A percentile compares a stretch with the other conserved stretches of the same genome.
phyloP scores from a whole-genome alignment of 2,329 filamentous ascomycete species.

The Alternaria panax region DNA sequence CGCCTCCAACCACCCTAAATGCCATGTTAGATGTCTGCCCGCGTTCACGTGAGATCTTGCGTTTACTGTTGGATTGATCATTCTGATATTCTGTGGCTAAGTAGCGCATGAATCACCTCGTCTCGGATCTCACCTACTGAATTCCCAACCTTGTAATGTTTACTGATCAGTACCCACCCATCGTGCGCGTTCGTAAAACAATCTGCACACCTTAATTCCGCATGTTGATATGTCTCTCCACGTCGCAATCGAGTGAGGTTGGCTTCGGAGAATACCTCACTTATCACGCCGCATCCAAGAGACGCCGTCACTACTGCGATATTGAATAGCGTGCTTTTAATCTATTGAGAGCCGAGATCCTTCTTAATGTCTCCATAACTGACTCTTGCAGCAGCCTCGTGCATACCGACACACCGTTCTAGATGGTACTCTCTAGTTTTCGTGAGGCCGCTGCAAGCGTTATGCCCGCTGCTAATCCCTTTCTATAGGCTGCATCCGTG shows the following conservation, averaged over 20 bases:
- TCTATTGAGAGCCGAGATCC: background rate
- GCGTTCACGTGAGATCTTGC: background rate
- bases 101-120: background rate
- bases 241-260: background rate
- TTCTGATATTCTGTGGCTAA: background rate
- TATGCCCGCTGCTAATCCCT: slow-evolving; percentile 1
- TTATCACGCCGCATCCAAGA: background rate
- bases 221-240: background rate
- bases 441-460: background rate
- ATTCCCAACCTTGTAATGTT: too few relatives aligned
- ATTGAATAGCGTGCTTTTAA: background rate
- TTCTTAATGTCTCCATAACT: background rate
- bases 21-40: background rate
- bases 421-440: background rate
- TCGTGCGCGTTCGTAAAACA: background rate
- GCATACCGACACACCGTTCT: background rate
- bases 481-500: background rate
- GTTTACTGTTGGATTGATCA: background rate
- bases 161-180: slow-evolving; percentile 6
- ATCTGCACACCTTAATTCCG: background rate
- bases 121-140: background rate
- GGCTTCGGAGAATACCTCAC: background rate
- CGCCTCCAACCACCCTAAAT: too few relatives aligned
- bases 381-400: background rate
- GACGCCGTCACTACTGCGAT: background rate